These are phyloP conservation scores for Tetracladium maxilliforme DNA, from an alignment of 2,329 filamentous ascomycete genomes.

Conservation along the genomic window DNA sequence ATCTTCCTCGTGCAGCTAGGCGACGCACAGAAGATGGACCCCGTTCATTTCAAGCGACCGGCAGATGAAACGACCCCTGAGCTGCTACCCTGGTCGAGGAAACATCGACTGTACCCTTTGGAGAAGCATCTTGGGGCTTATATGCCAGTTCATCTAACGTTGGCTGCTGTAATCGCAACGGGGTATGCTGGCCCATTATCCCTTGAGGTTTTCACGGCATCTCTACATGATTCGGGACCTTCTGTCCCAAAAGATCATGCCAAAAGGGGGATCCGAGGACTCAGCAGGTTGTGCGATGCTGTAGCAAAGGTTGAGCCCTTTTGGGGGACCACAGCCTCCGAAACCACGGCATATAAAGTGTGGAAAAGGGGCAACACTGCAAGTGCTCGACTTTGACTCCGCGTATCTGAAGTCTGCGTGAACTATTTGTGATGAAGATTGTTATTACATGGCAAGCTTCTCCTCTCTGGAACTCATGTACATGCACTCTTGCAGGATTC, in stretches of 20 bases:
- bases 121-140: constrained; percentile 13
- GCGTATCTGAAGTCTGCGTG: too few species aligned
- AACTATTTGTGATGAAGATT: too few species aligned
- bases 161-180: constrained; percentile 15
- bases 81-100: constrained; percentile 15
- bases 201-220: constrained; percentile 16
- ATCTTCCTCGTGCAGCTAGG: constrained; percentile 18
- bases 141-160: constrained; percentile 16
- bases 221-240: constrained; percentile 9
- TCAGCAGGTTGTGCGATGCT: constrained; percentile 8
- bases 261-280: constrained; percentile 8
- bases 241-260: constrained; percentile 11
- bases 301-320: too few species aligned
- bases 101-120: constrained; percentile 14
- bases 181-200: constrained; percentile 16
- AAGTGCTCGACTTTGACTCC: too few species aligned
- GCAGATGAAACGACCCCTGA: constrained; percentile 9
- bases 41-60: constrained; percentile 8
- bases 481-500: too few species aligned
- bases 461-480: too few species aligned
- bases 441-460: too few species aligned
- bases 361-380: too few species aligned
- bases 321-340: too few species aligned
- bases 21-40: constrained; percentile 14
- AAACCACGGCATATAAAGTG: too few species aligned